Evolutionary conservation across 371 early-diverging fungal species (phyloP), one percentile per base, ranked within the genome.

Genomic region (Saksenaea oblongispora): DNA sequence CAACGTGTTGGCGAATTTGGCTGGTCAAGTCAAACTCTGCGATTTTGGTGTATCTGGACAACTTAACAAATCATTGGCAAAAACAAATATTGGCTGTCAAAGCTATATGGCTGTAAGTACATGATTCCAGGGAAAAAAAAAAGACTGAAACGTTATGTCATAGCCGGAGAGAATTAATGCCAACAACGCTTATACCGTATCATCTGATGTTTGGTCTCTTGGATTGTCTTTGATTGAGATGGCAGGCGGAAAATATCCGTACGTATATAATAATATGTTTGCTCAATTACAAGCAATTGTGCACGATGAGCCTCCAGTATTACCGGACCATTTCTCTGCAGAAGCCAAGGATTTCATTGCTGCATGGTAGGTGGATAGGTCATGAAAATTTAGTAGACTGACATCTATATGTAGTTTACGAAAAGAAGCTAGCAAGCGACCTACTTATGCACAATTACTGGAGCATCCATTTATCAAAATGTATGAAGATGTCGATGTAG

Each of bases 211-310:
- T 10, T 94, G 94, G 94, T 92, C 91, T 27, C 87, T 98, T 34
- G 97, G 98, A 7, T 84, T 98, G 47, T 94, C 98, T 17, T 87
- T 97, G 64, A 84, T 95, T 36, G 98, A 98, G 70, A 84, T 92
- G 35, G 96, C 96, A 24, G 91, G 87, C 15, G 96, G 95, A 17
- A 88, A 90, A 61, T 92, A 91, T 69, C 93, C 92, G 24, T 93
- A 90, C 67, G 83, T 83, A 47, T 80, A 75, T 53, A 82, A 86
- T 58, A 80, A 84, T 47, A 86, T 94, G 70, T 94, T 95, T 84
- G 96, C 91, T 13, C 95, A 95, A 63, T 73, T 95, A 55, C 89
- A 84, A 61, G 95, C 94, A 27, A 95, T 97, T 70, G 91, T 95
- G 39, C 79, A 85, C 28, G 93, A 87, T 44, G 90, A 87, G 1